Evolutionary conservation across 257 asterid species (phyloP), one percentile per base, ranked within the genome.

Genomic region (Solanum gandarillasii): DNA sequence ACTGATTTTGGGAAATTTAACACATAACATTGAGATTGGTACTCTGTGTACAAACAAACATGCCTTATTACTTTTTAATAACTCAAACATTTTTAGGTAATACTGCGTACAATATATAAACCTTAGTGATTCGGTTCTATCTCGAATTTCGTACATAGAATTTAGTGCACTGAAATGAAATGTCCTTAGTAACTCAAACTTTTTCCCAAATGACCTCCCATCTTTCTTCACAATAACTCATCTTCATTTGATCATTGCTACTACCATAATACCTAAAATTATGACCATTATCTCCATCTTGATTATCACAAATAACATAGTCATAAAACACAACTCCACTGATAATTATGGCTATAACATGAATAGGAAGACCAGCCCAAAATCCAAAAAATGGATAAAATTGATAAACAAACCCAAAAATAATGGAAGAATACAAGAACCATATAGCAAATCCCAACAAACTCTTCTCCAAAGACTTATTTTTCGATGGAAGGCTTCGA

Each of bases 311-410:
- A 41, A 84, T 67, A 29, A 84, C 34, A 70, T 84, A 85, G 79
- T 36, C 78, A 67, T 85, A 85, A 13, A 84, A 84, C n/a, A 67
- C 20, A 67, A 84, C 11, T 27, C 79, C 74, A 38, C 87, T 65
- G 1, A 60, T 20, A 84, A 25, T 8, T 67, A 67, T 43, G 38
- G 27, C 81, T 18, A 84, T 38, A 8, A 31, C 1, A 70, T 62
- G 27, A 36, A 65, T 32, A 25, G 60, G 60, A 1, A 84, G 12
- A 67, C 38, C 65, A 38, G 7, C 25, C 60, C 25, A 65, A 55
- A 36, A 38, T 21, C 60, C 35, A 21, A 84, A 84, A 65, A 84
- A 58, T 25, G 87, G 87, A 12, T 18, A 32, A 84, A 84, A 31
- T 4, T 84, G 87, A 70, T 67, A 65, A 3, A 25, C 39, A 23